Evolutionary conservation across 2,329 filamentous ascomycete genomes (phyloP).

Genomic region (Colletotrichum neosansevieriae): DNA sequence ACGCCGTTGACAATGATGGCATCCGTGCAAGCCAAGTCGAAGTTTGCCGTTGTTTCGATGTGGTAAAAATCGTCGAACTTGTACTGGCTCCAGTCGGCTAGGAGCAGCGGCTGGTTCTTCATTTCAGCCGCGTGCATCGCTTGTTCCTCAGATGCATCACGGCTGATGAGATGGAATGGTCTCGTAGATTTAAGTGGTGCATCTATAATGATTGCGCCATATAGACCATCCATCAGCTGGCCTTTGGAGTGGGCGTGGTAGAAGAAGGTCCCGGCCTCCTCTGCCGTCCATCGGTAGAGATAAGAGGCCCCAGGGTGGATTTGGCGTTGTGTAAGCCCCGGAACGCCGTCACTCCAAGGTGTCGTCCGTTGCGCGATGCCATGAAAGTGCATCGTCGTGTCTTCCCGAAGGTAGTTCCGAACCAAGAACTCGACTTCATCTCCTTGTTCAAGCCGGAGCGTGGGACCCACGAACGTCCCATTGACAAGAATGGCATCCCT

Average conservation of each 20-base stretch:
- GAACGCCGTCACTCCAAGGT: conserved; percentile 60
- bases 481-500: conserved; percentile 31
- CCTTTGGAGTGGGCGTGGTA: conserved; percentile 27
- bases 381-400: conserved; percentile 48
- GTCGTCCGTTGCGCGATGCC: conserved; percentile 41
- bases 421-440: conserved; percentile 43
- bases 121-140: conserved; percentile 1
- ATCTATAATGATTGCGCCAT: conserved; percentile 28
- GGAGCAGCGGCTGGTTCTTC: conserved; percentile 7
- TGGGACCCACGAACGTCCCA: conserved; percentile 38
- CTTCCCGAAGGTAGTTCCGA: conserved; percentile 45
- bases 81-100: conserved; percentile 40
- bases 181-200: not conserved
- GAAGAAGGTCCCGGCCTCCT: conserved; percentile 35
- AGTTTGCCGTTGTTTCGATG: not conserved
- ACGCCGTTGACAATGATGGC: not conserved
- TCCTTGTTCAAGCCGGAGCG: conserved; percentile 32
- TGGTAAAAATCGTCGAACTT: conserved; percentile 35
- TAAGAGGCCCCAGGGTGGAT: conserved; percentile 53
- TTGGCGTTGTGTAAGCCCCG: conserved; percentile 55
- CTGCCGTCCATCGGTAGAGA: conserved; percentile 47
- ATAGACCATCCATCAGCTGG: conserved; percentile 35
- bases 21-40: conserved; percentile 17
- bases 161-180: conserved; percentile 7
- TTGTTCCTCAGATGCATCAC: not conserved